Percentiles rank a stretch among this genome's conserved stretches.
Conservation (phyloP, 345 rosid genomes). For the Melaleuca alternifolia region DNA sequence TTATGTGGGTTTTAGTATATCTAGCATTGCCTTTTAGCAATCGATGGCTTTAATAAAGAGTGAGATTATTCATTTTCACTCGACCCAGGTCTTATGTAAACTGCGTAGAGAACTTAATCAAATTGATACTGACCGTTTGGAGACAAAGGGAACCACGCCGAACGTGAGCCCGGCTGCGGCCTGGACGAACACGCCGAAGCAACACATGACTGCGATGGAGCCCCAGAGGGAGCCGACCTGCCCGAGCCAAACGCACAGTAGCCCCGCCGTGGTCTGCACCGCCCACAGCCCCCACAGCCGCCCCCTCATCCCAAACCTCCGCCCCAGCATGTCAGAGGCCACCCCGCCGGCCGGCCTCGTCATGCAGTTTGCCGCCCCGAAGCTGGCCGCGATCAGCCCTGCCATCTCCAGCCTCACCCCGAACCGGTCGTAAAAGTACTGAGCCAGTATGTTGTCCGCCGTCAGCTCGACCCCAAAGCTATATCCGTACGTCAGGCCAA, state of each 20-base stretch:
- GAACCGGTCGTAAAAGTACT: slow-evolving; percentile 65
- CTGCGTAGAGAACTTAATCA: not conserved
- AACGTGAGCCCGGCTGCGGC: slow-evolving; percentile 81
- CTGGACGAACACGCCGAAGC: slow-evolving; percentile 63
- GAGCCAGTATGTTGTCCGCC: slow-evolving; percentile 58
- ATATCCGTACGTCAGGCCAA: slow-evolving; percentile 48
- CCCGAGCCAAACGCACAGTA: slow-evolving; percentile 55
- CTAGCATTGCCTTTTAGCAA: not conserved
- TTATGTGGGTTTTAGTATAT: not conserved
- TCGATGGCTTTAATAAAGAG: not conserved
- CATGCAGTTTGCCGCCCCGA: slow-evolving; percentile 47
- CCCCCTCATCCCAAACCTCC: slow-evolving; percentile 62
- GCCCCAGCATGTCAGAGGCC: slow-evolving; percentile 47
- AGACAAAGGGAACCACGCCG: slow-evolving; percentile 82
- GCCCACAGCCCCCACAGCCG: slow-evolving; percentile 77
- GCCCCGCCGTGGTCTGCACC: slow-evolving; percentile 58
- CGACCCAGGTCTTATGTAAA: not conserved
- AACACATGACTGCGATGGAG: slow-evolving; percentile 46
- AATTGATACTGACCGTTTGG: slow-evolving; percentile 36
- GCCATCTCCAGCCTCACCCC: slow-evolving; percentile 52
- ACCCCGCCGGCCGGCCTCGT: slow-evolving; percentile 74
- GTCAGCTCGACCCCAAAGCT: slow-evolving; percentile 74
- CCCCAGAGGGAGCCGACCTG: slow-evolving; percentile 43
- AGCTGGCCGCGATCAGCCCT: slow-evolving; percentile 62
- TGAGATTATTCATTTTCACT: not conserved